Evolutionary conservation across 768 basidiomycete genomes (phyloP), one percentile per base, ranked within the genome.

Genomic region (Naganishia vaughanmartiniae): DNA sequence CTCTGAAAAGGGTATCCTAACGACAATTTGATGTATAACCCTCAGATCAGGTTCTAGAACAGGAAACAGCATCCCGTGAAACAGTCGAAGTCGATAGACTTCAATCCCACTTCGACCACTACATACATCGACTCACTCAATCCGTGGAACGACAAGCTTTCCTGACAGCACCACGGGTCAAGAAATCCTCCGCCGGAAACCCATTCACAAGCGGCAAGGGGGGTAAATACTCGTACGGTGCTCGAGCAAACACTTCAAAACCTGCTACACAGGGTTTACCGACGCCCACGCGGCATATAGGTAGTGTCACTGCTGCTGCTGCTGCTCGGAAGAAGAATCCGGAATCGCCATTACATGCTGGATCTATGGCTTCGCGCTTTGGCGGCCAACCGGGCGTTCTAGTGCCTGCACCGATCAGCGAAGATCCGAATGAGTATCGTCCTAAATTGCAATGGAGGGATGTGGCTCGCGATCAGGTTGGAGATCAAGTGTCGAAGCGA

Each of bases 61-160:
- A 46, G 21, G 70, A 71, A 39, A 71, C 57, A n/a, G 28, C 11
- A 31, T 31, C 33, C n/a, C 19, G 34, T 30, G 66, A 66, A 45
- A 65, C 77, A 14, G 83, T 93, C 73, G 94, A 96, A 81, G 93
- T 96, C 77, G 96, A 99, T 75, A 87, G 89, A 71, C 82, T 99
- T 76, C 95, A 95, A 83, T 93, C 96, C 76, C 94, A 98, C 81
- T 93, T 97, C 84, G 96, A 98, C 80, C 90, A 92, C 67, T 90
- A 92, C 84, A 83, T 99, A 82, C 89, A 92, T 82, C 77, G 28
- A 56, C 71, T 15, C 70, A 75, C 0, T 71, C 79, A 34, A 60
- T 74, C 19, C 65, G 58, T 70, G 42, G 42, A 73, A 63, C 26
- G 67, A 34, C n/a, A 67, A 46, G 12, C 76, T 74, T 15, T 72